Evolutionary conservation across 2,329 filamentous ascomycete species (phyloP).

Genomic region (Pseudogymnoascus pannorum): DNA sequence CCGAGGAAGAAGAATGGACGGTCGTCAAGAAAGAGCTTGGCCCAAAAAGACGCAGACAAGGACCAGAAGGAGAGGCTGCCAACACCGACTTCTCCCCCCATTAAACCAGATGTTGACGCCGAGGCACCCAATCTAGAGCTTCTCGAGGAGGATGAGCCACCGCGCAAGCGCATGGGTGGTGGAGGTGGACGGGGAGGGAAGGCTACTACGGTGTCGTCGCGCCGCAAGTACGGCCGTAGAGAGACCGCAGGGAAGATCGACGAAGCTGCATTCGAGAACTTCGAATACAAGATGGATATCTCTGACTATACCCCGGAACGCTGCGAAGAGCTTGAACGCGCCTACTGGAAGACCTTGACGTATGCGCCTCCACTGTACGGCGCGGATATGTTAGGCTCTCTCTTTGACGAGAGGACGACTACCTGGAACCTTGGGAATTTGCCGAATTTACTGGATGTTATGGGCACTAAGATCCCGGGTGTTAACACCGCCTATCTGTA

Average conservation of each 20-base stretch:
- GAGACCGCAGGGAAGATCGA: constrained; percentile 75
- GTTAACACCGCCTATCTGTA: constrained; percentile 98
- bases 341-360: constrained; percentile 95
- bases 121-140: constrained; percentile 28
- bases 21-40: constrained; percentile 19
- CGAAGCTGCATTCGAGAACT: constrained; percentile 82
- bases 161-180: constrained; percentile 35
- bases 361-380: constrained; percentile 94
- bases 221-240: constrained; percentile 76
- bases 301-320: constrained; percentile 86
- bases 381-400: constrained; percentile 89
- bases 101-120: constrained; percentile 34
- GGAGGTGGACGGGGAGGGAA: constrained; percentile 40
- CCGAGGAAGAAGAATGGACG: constrained; percentile 16
- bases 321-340: constrained; percentile 87
- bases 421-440: constrained; percentile 93
- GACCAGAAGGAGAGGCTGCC: constrained; percentile 36
- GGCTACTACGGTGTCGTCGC: constrained; percentile 68
- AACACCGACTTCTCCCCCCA: constrained; percentile 44
- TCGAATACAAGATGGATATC: constrained; percentile 81
- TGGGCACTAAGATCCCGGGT: constrained; percentile 91
- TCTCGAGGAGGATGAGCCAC: constrained; percentile 40
- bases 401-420: constrained; percentile 80
- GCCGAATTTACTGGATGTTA: constrained; percentile 84
- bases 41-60: constrained; percentile 16